Evolutionary conservation across 2,329 filamentous ascomycete genomes (phyloP).

Genomic region (Colletotrichum simmondsii): DNA sequence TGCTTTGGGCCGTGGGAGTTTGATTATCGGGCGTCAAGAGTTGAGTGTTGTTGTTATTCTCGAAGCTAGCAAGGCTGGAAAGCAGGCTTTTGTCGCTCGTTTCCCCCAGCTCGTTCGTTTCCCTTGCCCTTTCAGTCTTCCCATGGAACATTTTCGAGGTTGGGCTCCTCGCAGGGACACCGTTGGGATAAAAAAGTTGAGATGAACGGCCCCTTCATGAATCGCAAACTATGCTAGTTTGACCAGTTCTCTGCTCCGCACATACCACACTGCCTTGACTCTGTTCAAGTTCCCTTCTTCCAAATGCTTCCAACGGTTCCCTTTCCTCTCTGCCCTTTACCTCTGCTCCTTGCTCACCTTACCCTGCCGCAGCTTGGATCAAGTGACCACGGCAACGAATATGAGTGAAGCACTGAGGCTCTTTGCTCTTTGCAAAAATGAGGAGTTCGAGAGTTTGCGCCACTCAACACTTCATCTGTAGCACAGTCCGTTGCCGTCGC

Average conservation of each 20-base stretch:
- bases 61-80: not conserved
- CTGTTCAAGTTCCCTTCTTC: not conserved
- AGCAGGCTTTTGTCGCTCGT: not conserved
- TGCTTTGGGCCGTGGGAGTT: slow-evolving; percentile 23
- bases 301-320: not conserved
- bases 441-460: not conserved
- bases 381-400: slow-evolving; percentile 13
- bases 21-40: slow-evolving; percentile 31
- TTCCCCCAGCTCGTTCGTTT: not conserved
- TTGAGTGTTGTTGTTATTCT: not conserved
- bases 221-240: slow-evolving; percentile 15
- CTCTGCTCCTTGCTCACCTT: slow-evolving; percentile 23
- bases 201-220: slow-evolving; percentile 29
- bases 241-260: not conserved
- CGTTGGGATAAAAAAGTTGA: slow-evolving; percentile 28
- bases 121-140: not conserved
- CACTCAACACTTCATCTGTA: not conserved
- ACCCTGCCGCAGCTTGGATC: slow-evolving; percentile 19
- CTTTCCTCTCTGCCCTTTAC: not conserved
- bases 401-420: not conserved
- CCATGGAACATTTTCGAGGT: not conserved
- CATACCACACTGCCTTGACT: not conserved
- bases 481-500: not conserved
- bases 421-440: not conserved
- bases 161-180: slow-evolving; percentile 29